Percentiles rank a stretch among this genome's conserved stretches.
phyloP scores from a whole-genome alignment of 176 grass and related monocot species.

The Raddia guianensis region DNA sequence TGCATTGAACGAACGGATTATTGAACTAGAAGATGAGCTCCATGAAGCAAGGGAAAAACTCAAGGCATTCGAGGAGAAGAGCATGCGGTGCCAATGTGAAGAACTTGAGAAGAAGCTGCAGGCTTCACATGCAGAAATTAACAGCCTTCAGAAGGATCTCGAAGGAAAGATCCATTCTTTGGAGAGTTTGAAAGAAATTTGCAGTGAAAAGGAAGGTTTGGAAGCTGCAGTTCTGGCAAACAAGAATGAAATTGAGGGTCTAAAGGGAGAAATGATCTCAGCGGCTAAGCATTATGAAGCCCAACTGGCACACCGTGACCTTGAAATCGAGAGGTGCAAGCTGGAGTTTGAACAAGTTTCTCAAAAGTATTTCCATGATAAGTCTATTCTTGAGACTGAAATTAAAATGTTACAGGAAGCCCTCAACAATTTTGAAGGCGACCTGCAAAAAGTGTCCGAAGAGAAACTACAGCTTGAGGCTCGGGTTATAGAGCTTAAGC shows the following conservation, averaged over 20 bases:
- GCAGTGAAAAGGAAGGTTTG: slow-evolving; percentile 51
- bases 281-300: slow-evolving; percentile 52
- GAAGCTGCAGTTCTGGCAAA: slow-evolving; percentile 53
- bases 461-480: slow-evolving; percentile 59
- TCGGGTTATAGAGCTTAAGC: slow-evolving; percentile 53
- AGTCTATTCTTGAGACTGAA: slow-evolving; percentile 59
- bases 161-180: slow-evolving; percentile 37
- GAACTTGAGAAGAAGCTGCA: slow-evolving; percentile 53
- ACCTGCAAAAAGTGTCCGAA: slow-evolving; percentile 46
- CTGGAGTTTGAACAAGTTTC: slow-evolving; percentile 48
- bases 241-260: slow-evolving; percentile 55
- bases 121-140: slow-evolving; percentile 46
- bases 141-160: slow-evolving; percentile 44
- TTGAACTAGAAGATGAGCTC: slow-evolving; percentile 80
- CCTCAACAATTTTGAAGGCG: slow-evolving; percentile 46
- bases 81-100: slow-evolving; percentile 38
- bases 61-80: slow-evolving; percentile 64
- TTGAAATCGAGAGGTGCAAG: slow-evolving; percentile 58
- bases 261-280: slow-evolving; percentile 56
- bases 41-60: slow-evolving; percentile 60
- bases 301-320: slow-evolving; percentile 47
- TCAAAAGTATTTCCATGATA: slow-evolving; percentile 59
- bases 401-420: slow-evolving; percentile 45
- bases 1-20: slow-evolving; percentile 54
- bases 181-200: slow-evolving; percentile 44